Percentiles rank a stretch among this genome's conserved stretches.
Conservation (phyloP, 805 yeast species). For the Metschnikowia amazonensis region DNA sequence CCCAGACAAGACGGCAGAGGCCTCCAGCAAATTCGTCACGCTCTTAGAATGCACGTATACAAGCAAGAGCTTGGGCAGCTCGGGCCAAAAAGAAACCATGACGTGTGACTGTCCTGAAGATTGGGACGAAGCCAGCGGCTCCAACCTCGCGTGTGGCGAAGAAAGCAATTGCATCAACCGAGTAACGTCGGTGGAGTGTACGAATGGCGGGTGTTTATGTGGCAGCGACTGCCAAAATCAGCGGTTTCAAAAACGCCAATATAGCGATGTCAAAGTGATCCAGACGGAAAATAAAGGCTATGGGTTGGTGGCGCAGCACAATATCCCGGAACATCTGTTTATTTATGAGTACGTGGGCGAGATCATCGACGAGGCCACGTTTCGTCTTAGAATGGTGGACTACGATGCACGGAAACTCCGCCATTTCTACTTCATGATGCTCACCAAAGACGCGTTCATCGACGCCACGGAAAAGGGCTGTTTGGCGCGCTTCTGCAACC, state of each 20-base stretch:
- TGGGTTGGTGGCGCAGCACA: constrained; percentile 72
- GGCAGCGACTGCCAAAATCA: constrained; percentile 82
- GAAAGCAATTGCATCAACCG: constrained; percentile 89
- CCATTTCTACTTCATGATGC: constrained; percentile 95
- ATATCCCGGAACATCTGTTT: constrained; percentile 60
- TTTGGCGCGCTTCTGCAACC: constrained; percentile 88
- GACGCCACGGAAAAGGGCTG: constrained; percentile 92
- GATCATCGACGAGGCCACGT: constrained; percentile 77
- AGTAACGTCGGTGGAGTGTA: constrained; percentile 88
- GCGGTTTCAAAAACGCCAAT: constrained; percentile 74
- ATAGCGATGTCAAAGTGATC: constrained; percentile 76
- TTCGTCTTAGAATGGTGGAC: constrained; percentile 65
- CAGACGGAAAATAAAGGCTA: constrained; percentile 82
- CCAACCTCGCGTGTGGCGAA: constrained; percentile 71
- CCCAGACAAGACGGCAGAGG: constrained; percentile 66
- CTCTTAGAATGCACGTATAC: constrained; percentile 61
- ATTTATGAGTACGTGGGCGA: constrained; percentile 93
- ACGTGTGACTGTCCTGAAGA: constrained; percentile 80
- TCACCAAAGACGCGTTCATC: constrained; percentile 85
- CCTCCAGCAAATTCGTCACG: constrained; percentile 52
- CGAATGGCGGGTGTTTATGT: constrained; percentile 62
- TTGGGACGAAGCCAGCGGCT: constrained; percentile 34
- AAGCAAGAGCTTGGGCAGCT: constrained; percentile 56
- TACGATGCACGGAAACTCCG: constrained; percentile 66
- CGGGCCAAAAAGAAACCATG: constrained; percentile 80